A percentile compares a stretch with the other conserved stretches of the same genome.
Conservation (phyloP, 345 rosid genomes). For the Stellera chamaejasme region DNA sequence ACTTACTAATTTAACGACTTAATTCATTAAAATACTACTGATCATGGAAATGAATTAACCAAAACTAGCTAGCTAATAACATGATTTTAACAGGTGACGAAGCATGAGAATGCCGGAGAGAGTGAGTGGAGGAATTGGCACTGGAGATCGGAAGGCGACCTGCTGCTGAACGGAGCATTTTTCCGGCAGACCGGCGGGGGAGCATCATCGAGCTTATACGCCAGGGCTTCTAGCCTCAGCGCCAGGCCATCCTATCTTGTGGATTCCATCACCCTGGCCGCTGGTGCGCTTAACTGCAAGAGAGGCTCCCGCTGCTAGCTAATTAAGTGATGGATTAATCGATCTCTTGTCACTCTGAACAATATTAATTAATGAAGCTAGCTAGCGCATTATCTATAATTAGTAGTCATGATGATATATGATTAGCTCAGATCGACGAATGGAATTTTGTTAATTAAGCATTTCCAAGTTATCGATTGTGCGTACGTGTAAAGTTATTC, state of each 20-base stretch:
- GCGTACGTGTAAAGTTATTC: no score
- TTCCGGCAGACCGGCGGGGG: constrained; percentile 46
- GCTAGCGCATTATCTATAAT: no score
- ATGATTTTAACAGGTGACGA: constrained; percentile 42
- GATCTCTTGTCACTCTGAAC: no score
- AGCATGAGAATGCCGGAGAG: constrained; percentile 63
- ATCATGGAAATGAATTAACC: neutral
- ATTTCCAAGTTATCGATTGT: no score
- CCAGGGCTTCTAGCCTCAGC: constrained; percentile 65
- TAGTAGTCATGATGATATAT: no score
- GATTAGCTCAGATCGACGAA: no score
- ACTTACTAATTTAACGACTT: neutral
- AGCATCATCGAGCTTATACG: constrained; percentile 36
- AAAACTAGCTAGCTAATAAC: neutral
- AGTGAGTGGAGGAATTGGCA: constrained; percentile 62
- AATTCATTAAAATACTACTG: neutral
- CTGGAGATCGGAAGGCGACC: constrained; percentile 75
- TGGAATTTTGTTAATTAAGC: no score
- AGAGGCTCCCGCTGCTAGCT: constrained; percentile 47
- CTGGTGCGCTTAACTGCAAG: constrained; percentile 55
- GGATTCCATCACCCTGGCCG: constrained; percentile 43
- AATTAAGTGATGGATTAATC: no score
- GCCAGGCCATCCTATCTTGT: constrained; percentile 68
- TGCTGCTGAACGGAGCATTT: constrained; percentile 63
- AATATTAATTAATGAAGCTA: no score